phyloP scores from a whole-genome alignment of 169 alveolate species.

The Blepharisma undulans region DNA sequence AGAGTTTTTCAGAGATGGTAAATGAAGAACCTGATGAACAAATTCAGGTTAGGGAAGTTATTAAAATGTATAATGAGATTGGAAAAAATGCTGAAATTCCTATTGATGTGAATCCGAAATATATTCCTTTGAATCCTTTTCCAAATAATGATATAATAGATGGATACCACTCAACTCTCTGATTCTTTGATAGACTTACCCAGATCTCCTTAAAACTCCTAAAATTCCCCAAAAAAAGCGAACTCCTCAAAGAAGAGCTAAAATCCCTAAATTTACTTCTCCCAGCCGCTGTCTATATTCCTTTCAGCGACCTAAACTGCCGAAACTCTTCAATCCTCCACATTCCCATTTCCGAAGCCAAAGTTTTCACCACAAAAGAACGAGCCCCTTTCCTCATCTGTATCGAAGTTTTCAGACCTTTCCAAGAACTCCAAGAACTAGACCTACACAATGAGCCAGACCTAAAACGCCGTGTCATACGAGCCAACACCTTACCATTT shows the following conservation, averaged over 20 bases:
- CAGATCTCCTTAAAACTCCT: neutral
- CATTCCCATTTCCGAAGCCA: constrained; percentile 70
- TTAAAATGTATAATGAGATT: neutral
- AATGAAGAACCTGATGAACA: neutral
- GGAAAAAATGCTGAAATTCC: neutral
- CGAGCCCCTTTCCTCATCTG: constrained; percentile 84
- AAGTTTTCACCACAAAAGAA: constrained; percentile 81
- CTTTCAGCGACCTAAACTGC: neutral
- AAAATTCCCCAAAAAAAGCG: neutral
- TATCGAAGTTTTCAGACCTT: constrained; percentile 78
- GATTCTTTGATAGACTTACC: neutral
- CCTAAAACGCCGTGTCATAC: neutral
- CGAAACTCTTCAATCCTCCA: constrained; percentile 76
- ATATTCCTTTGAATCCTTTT: constrained; percentile 1
- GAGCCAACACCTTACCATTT: neutral
- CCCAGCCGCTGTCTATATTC: constrained; percentile 33
- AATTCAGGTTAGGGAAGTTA: neutral
- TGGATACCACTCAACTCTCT: constrained; percentile 15
- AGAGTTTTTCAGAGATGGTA: neutral
- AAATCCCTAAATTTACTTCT: constrained; percentile 2
- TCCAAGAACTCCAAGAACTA: neutral
- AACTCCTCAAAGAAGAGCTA: neutral
- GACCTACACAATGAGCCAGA: neutral
- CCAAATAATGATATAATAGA: neutral
- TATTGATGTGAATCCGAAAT: neutral